Evolutionary conservation across 805 yeast species (phyloP), one percentile per base, ranked within the genome.

Genomic region (Candida insectalens): DNA sequence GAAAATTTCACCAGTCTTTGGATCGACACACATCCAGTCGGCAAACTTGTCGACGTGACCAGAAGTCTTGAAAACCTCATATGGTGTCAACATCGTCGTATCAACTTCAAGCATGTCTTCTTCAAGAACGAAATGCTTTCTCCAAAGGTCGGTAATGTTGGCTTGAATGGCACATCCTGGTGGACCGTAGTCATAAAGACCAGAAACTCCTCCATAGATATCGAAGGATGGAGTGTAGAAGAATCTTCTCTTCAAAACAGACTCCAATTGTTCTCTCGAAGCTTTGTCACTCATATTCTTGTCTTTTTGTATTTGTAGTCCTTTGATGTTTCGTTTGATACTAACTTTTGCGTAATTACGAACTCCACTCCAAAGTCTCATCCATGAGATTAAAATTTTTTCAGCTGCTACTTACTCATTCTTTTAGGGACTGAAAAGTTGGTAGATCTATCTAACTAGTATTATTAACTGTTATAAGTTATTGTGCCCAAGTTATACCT

Each of bases 81-180:
- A 78, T 12, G 99, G 99, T 32, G 99, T 92, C 62, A 92, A 69
- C 88, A 92, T 88, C 38, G 98, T 85, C 62, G 94, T 79, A 67
- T 94, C 98, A 41, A 92, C 96, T 64, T 92, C 99, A 54, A 88
- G 72, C 97, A 92, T 92, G 55, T 92, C 97, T 66, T 92, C 99
- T 63, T 92, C 97, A 46, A 94, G 67, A 41, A 92, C 78, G 59
- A 92, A 92, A 63, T 92, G 99, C 60, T 88, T 89, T 69, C 97
- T 82, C 98, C 98, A 92, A 32, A 74, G 71, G 54, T 94, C 99
- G 41, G 92, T 68, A 42, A 92, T 71, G 60, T 92, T 89, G 51
- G 96, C 95, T 68, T 89, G 97, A 63, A 92, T 74, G 9, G 97
- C 94, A 67, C 97, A 89, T 42, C 98, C 98, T 58, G 98, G 96